Base-by-base conservation (phyloP, 768 basidiomycete species). In the Collybia sordida region DNA sequence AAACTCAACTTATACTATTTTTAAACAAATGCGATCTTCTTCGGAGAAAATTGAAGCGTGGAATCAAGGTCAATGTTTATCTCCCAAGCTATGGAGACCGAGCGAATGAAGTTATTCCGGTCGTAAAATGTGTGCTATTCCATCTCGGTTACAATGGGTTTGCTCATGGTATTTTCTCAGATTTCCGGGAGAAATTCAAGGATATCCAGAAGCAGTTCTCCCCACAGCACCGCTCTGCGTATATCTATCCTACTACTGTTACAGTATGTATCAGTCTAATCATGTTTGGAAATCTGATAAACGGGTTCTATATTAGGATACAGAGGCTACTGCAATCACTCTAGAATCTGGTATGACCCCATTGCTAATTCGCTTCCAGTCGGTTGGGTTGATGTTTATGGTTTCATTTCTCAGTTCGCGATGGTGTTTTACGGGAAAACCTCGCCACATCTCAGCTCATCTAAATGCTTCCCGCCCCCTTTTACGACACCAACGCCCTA, bases 1-100 rank as follows among this genome's bases (percentile, higher is more conserved):
- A 72, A 49, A 77, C 80, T 2, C 78, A 81, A 56, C 68, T 88
- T 23, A 79, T 88, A 49, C 67, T 85, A 43, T 86, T 86, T 61
- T 72, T 85, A 52, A 85, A 82, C 66, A 83, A 85, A 62, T 81
- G 83, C 52, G 90, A 91, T 55, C 65, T 91, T 4, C 67, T 91
- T 18, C 72, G 81, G 51, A 69, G 79, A 59, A 88, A 89, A 64
- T 74, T 90, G 36, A 74, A 76, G 45, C 72, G 72, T n/a, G 83
- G 83, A 7, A 70, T 81, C 38, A 63, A 67, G 57, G 71, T 92
- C 24, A 80, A 73, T 19, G 72, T 76, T 18, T 83, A 74, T 60
- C 71, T 91, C 17, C 77, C 84, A 2, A 83, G 82, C 25, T 91
- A 85, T 52, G 87, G 82, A 1, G 77, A 83, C 44, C 74, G 83